Base-by-base conservation (phyloP, 1,284 basidiomycete genomes). In the Amylostereum chailletii region DNA sequence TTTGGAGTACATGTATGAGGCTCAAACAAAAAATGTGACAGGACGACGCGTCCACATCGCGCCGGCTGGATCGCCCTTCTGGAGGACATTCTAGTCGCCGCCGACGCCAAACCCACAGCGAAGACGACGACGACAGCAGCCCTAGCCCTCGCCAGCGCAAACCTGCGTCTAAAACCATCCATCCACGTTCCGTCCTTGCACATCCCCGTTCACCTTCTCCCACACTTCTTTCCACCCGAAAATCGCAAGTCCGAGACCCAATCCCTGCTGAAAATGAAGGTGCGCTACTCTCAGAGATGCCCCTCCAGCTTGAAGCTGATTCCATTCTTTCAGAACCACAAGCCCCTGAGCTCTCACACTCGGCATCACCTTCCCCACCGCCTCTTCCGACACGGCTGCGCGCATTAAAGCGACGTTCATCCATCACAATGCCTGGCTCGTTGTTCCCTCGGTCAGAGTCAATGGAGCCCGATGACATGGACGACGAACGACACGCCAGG, bases 401-500 rank as follows among this genome's bases (percentile, higher is more conserved):
- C 33, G 9, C 49, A 0, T 49, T 54, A 3, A 67, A 65, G 41
- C 71, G 71, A 42, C 65, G 68, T n/a, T 64, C 67, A 2, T 77
- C 77, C 1, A 58, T 74, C 2, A 83, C 79, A 1, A 89, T 89
- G 86, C 86, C 86, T n/a, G 86, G 86, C 7, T 76, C 86, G 1
- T 72, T 89, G 5, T 86, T 79, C 58, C 78, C 84, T 5, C 79
- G 83, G 4, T 85, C 86, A 0, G 71, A 77, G 0, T 86, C 86
- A 19, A 66, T 81, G 9, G 65, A 77, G 34, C 79, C 81, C 2
- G 73, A 77, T 11, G 48, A 53, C 30, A 45, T 58, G n/a, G 48
- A 56, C 40, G 57, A 58, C n/a, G 62, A 57, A 33, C 65, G 65
- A 27, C 70, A 66, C 51, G 69, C 76, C 37, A 65, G 66, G 43